Percentiles rank a stretch among this genome's conserved stretches.
phyloP scores from a whole-genome alignment of 2,329 filamentous ascomycete species.

The Lachnellula willkommii region DNA sequence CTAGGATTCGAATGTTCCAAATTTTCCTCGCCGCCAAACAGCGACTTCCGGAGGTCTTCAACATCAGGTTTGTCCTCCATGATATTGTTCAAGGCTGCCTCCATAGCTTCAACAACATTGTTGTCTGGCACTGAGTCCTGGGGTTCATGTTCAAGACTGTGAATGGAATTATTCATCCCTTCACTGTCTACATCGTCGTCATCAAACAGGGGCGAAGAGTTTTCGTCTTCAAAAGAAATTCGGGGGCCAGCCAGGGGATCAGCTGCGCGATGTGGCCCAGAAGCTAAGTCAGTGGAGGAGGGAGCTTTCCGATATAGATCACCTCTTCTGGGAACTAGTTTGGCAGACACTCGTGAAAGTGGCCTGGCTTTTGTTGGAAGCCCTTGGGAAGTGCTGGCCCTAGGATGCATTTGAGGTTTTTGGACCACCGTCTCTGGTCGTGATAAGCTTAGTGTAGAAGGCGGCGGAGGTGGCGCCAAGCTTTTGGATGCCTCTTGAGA shows the following conservation, averaged over 20 bases:
- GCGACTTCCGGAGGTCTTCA: conserved; percentile 59
- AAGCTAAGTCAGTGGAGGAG: conserved; percentile 55
- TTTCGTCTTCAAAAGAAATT: conserved; percentile 65
- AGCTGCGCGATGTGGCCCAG: conserved; percentile 35
- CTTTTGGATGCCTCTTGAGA: conserved; percentile 65
- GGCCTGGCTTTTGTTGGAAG: conserved; percentile 38
- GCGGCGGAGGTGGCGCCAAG: conserved; percentile 13
- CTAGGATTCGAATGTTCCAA: conserved; percentile 41
- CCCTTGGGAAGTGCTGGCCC: conserved; percentile 28
- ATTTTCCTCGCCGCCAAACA: conserved; percentile 53
- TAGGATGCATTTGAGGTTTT: conserved; percentile 17
- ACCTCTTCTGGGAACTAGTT: conserved; percentile 38
- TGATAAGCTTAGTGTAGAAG: conserved; percentile 23
- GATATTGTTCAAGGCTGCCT: conserved; percentile 85
- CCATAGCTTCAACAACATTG: conserved; percentile 85
- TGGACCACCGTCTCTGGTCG: conserved; percentile 36
- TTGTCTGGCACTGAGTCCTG: conserved; percentile 59
- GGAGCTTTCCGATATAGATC: conserved; percentile 55
- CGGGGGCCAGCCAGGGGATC: conserved; percentile 41
- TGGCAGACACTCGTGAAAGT: conserved; percentile 43
- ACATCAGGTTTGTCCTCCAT: conserved; percentile 72
- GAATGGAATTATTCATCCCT: conserved; percentile 62
- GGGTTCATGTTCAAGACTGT: conserved; percentile 73
- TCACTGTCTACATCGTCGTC: conserved; percentile 76
- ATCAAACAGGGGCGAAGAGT: conserved; percentile 62